phyloP scores from a whole-genome alignment of 306 rosid genomes.

The Gillenia trifoliata region DNA sequence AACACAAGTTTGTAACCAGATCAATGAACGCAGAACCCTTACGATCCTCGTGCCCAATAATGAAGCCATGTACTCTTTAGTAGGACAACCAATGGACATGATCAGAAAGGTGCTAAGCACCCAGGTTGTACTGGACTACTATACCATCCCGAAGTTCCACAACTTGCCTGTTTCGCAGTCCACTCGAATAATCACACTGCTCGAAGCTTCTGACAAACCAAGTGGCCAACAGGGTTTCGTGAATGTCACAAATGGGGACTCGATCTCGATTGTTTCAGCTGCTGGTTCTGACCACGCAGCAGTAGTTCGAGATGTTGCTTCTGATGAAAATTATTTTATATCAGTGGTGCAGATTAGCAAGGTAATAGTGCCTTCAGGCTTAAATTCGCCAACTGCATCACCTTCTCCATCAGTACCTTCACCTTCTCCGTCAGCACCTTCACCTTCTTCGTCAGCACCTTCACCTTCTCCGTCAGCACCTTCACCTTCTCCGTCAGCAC shows the following conservation, averaged over 20 bases:
- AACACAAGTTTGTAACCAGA: conserved; percentile 19
- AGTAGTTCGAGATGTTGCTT: background rate
- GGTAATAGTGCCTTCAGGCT: background rate
- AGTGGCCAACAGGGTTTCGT: conserved; percentile 22
- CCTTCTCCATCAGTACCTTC: background rate
- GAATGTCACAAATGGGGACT: background rate
- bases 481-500: background rate
- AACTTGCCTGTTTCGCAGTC: background rate
- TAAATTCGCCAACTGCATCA: background rate
- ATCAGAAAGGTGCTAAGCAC: conserved; percentile 28
- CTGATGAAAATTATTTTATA: background rate
- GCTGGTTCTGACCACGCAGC: background rate
- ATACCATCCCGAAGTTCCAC: conserved; percentile 15
- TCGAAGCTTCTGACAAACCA: conserved; percentile 16
- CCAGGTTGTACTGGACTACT: conserved; percentile 31
- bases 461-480: too few species aligned
- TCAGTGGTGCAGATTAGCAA: background rate
- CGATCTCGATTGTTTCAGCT: conserved; percentile 17
- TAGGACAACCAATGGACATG: conserved; percentile 30
- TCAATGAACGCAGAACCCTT: conserved; percentile 12
- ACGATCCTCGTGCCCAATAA: conserved; percentile 39
- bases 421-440: background rate
- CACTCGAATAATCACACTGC: conserved; percentile 25
- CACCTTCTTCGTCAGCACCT: background rate
- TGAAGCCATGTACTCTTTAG: conserved; percentile 16